Percentiles rank a stretch among this genome's conserved stretches.
Evolutionary conservation across 2,329 filamentous ascomycete species (phyloP).

Genomic region (Anthostomella pinea): DNA sequence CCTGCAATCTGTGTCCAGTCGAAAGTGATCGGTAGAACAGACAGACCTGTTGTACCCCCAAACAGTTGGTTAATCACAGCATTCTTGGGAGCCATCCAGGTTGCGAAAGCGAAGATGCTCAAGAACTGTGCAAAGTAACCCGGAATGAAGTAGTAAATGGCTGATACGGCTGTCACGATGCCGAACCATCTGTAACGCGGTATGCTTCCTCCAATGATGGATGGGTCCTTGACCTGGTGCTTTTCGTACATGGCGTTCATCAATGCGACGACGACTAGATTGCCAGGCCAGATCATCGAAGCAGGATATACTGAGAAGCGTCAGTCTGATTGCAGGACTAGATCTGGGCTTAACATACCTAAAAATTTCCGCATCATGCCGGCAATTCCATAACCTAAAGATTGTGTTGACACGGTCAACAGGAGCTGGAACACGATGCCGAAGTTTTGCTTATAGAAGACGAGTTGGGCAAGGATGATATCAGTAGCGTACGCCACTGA

Average conservation of each 20-base stretch:
- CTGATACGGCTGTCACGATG: conserved; percentile 54
- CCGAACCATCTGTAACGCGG: conserved; percentile 65
- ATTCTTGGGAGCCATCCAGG: conserved; percentile 69
- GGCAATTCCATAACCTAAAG: conserved; percentile 66
- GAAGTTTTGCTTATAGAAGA: conserved; percentile 70
- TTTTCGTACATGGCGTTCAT: conserved; percentile 72
- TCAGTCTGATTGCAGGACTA: conserved; percentile 8
- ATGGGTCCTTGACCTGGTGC: conserved; percentile 47
- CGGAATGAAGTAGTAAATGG: conserved; percentile 67
- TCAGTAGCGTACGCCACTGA: conserved; percentile 71
- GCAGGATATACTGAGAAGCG: conserved; percentile 54
- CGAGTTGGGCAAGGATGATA: conserved; percentile 66
- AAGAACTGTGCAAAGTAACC: conserved; percentile 67
- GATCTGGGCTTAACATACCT: conserved; percentile 35
- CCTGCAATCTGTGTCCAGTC: conserved; percentile 74
- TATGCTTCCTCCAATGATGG: conserved; percentile 60
- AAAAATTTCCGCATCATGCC: conserved; percentile 65
- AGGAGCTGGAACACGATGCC: conserved; percentile 65
- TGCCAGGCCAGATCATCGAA: conserved; percentile 73
- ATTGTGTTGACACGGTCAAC: conserved; percentile 66
- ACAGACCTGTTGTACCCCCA: conserved; percentile 65
- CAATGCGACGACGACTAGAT: conserved; percentile 62
- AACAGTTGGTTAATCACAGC: conserved; percentile 70
- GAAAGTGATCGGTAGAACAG: conserved; percentile 68
- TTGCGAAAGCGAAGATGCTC: conserved; percentile 68